Conservation (phyloP, 768 basidiomycete species). For the Lactarius indigo region DNA sequence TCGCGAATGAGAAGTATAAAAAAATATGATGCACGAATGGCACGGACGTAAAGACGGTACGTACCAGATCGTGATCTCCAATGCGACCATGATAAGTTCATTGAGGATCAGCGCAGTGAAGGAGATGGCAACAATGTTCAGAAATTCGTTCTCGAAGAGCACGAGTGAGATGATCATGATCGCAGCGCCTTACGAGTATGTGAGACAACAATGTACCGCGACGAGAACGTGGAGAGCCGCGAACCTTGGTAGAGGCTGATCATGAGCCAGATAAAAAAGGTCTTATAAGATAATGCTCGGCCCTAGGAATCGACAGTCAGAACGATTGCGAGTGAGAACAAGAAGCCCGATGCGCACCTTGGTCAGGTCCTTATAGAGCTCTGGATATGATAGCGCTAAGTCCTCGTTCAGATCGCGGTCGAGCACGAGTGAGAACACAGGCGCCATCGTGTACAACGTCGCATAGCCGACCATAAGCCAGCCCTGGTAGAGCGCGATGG, state of each 20-base stretch:
- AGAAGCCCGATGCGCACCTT: conserved; percentile 52
- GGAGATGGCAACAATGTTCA: conserved; percentile 98
- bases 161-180: conserved; percentile 99
- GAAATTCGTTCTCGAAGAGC: conserved; percentile 94
- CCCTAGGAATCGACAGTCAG: conserved; percentile 50
- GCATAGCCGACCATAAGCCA: conserved; percentile 98
- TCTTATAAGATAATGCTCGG: conserved; percentile 92
- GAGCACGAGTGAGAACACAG: conserved; percentile 94
- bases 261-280: conserved; percentile 97
- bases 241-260: conserved; percentile 96
- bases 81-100: conserved; percentile 97
- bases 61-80: conserved; percentile 96
- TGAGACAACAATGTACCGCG: conserved; percentile 21
- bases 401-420: conserved; percentile 96
- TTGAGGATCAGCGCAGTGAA: conserved; percentile 95
- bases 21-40: neutral
- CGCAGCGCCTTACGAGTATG: conserved; percentile 63
- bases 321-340: neutral
- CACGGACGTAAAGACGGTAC: neutral
- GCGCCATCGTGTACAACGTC: conserved; percentile 96
- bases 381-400: conserved; percentile 91
- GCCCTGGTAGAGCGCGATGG: conserved; percentile 96
- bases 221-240: neutral
- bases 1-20: neutral
- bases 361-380: conserved; percentile 95